phyloP scores from a whole-genome alignment of 257 asterid genomes.

The Handroanthus guayacan region DNA sequence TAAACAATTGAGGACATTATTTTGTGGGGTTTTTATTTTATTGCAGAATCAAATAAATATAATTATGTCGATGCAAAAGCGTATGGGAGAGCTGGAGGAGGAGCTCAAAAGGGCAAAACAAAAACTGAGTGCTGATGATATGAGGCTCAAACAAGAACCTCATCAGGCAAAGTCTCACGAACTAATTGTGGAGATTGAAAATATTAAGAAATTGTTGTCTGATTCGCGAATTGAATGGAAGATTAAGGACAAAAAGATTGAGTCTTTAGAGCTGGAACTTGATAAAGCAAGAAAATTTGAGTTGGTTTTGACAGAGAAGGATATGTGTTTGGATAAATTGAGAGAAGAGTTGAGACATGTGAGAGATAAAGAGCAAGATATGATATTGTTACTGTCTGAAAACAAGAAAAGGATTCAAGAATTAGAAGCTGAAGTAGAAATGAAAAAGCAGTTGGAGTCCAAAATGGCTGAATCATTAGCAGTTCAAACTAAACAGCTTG shows the following conservation, averaged over 20 bases:
- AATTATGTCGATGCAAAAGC: slow-evolving; percentile 43
- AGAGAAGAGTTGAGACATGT: slow-evolving; percentile 43
- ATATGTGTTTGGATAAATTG: slow-evolving; percentile 34
- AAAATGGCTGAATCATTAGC: slow-evolving; percentile 44
- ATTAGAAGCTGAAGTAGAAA: slow-evolving; percentile 42
- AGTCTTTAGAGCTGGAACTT: slow-evolving; percentile 43
- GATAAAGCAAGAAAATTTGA: slow-evolving; percentile 39
- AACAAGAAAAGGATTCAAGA: slow-evolving; percentile 43
- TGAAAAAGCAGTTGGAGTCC: slow-evolving; percentile 38
- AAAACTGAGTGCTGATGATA: slow-evolving; percentile 32
- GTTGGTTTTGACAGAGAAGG: slow-evolving; percentile 44
- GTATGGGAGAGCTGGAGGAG: slow-evolving; percentile 47
- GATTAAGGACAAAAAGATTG: slow-evolving; percentile 46
- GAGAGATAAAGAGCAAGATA: slow-evolving; percentile 35
- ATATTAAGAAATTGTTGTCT: slow-evolving; percentile 46
- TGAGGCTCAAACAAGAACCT: slow-evolving; percentile 35
- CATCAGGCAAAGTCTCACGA: slow-evolving; percentile 37
- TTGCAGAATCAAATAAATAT: slow-evolving; percentile 39
- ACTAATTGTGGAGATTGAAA: slow-evolving; percentile 41
- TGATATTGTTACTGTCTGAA: slow-evolving; percentile 29
- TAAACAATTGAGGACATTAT: neutral
- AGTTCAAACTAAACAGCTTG: slow-evolving; percentile 44
- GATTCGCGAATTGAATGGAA: slow-evolving; percentile 43
- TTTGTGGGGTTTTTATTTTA: neutral
- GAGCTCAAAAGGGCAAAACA: slow-evolving; percentile 47